A percentile compares a stretch with the other conserved stretches of the same genome.
These are phyloP conservation scores for Fusarium floridanum DNA, from an alignment of 2,329 filamentous ascomycete species.

Conservation along the genomic window DNA sequence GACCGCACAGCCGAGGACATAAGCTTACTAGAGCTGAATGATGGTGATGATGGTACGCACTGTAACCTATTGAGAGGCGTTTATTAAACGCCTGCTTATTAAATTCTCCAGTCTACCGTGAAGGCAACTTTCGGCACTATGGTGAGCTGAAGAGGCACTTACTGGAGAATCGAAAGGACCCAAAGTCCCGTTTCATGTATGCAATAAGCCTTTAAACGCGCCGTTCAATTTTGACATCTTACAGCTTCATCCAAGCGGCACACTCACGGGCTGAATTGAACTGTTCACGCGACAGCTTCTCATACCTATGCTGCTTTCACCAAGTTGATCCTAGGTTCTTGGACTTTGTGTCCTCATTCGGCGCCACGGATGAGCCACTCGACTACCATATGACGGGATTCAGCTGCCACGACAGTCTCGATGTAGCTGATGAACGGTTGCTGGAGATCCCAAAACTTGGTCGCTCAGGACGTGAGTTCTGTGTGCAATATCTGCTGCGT, in stretches of 20 bases:
- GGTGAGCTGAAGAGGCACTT: too few relatives aligned
- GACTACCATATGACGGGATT: constrained; percentile 31
- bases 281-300: constrained; percentile 13
- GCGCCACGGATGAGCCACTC: not conserved
- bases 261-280: constrained; percentile 11
- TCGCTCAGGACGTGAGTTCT: constrained; percentile 17
- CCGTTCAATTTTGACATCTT: not conserved
- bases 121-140: too few relatives aligned
- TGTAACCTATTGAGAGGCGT: too few relatives aligned
- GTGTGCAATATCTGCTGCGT: constrained; percentile 22
- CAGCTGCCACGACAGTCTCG: constrained; percentile 6
- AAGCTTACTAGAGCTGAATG: too few relatives aligned
- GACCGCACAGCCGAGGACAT: too few relatives aligned
- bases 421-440: accelerated
- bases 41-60: too few relatives aligned
- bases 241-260: constrained; percentile 2
- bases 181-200: too few relatives aligned
- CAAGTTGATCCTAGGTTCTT: constrained; percentile 17
- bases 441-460: constrained; percentile 12
- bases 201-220: too few relatives aligned
- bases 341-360: constrained; percentile 23
- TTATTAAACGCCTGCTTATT: too few relatives aligned
- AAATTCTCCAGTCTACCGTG: too few relatives aligned
- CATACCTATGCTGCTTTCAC: not conserved
- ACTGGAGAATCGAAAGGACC: too few relatives aligned